Evolutionary conservation across 2,329 filamentous ascomycete genomes (phyloP), one percentile per base, ranked within the genome.

Genomic region (Cercospora zeina): DNA sequence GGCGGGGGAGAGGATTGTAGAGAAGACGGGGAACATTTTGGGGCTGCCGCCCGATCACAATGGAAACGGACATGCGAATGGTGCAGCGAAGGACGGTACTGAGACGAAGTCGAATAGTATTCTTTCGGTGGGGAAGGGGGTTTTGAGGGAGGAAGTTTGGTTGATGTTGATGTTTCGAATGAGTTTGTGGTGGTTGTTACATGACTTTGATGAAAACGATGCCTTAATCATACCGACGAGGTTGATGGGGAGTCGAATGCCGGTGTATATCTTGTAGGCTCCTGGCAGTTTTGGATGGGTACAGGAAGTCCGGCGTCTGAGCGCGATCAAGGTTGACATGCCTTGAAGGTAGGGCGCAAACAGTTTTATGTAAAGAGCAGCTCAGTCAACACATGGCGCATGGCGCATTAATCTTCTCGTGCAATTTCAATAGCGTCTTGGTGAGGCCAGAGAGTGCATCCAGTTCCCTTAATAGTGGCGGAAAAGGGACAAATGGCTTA

Each of bases 111-210:
- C 45, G 13, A 45, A 54, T 4, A 31, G 45, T 24, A 42, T 37
- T 21, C 27, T 24, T 30, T 33, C 45, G 37, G 34, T 24, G 2
- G 36, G 55, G 31, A 47, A 21, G 16, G 34, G 10, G 4, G 21
- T 21, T 16, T 13, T 58, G 36, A 37, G 16, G 27, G 49, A 61
- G 54, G 62, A 57, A 3, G 54, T 63, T 1, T 64, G 62, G 62
- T 42, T 64, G 55, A 55, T 59, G 4, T 51, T 62, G 49, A 54
- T 58, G 54, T 61, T 59, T 10, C 24, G 62, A 27, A 49, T 61
- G 55, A 57, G 59, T 59, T 49, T 58, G 27, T 64, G 62, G 62
- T 64, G 59, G 62, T 31, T 49, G 31, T 34, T 64, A 51, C 62
- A 62, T 54, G 62, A 64, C 16, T 64, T 64, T 49, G 59, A 64